Base-by-base conservation (phyloP, 805 yeast genomes). In the Metschnikowia colocasiae region DNA sequence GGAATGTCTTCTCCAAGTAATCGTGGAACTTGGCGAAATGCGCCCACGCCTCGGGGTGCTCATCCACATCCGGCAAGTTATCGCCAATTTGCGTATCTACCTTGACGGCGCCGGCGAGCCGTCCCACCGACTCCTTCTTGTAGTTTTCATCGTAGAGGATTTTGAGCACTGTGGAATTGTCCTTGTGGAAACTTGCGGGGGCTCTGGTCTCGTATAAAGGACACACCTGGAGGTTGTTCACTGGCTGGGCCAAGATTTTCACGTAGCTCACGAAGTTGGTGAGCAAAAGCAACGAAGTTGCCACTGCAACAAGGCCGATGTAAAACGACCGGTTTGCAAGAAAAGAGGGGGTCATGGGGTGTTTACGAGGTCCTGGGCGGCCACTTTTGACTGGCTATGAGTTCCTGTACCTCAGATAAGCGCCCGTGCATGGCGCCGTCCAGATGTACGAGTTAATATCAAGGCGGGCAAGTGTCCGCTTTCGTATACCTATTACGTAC, bases 81-180 rank as follows among this genome's bases (percentile, higher is more conserved):
- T 88, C 95, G 50, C 63, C 74, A 13, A 81, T 73, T 51, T 79
- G 82, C 1, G 95, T 85, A 35, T 83, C 82, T 48, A 85, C 73
- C 57, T 74, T 74, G 19, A 87, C 75, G 1, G 92, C 87, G 4
- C 78, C 81, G 7, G 78, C 63, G 47, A 82, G 68, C 53, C 71
- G 76, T 9, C 57, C 58, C 10, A 72, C 74, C 0, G 82, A 73
- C 6, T 53, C 46, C 25, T 59, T 40, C 25, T 67, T 60, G 53
- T 66, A 75, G 0, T 44, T 48, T 1, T 57, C 61, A 50, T 71
- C 71, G 15, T 59, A 31, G 10, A 75, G 53, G 35, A 76, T 71
- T 19, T 48, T 51, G 4, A 63, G 33, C 3, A 72, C 61, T 1
- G 70, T 59, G 2, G 65, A 60, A 25, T 65, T 63, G 52, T 65